Base-by-base conservation (phyloP, 768 basidiomycete genomes). In the Boletus patriciae region DNA sequence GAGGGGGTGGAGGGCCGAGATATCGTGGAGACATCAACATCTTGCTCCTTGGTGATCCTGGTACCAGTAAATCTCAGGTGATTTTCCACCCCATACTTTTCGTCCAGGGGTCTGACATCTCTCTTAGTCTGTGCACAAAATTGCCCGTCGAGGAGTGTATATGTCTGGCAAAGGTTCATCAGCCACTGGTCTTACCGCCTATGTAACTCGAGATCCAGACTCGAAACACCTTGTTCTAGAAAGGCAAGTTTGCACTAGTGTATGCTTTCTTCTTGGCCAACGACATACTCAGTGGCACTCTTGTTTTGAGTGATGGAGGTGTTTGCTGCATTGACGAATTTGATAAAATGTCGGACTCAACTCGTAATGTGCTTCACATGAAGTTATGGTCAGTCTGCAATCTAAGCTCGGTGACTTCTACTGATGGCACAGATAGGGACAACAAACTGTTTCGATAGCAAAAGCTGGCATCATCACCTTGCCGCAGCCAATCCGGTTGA, bases 261-360 rank as follows among this genome's bases (percentile, higher is more conserved):
- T 27, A 50, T 3, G 9, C 21, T 61, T 21, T 46, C n/a, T 46
- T 51, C 27, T 36, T 46, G 19, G 47, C 50, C 57, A 16, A 62
- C 31, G 21, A 8, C 55, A 27, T 50, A 4, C 50, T 13, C 62
- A 93, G 94, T 76, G 95, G 95, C 58, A 95, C 95, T 0, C 84
- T 98, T 12, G 95, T 97, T 2, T 74, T 98, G 57, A 92, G 90
- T 69, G 96, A 98, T 62, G 96, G 96, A 2, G 96, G 95, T 70
- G 94, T 98, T 6, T 98, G 94, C 70, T 98, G 96, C 69, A 98
- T 98, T 62, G 96, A 98, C 64, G 96, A 98, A 73, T 98, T 99
- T 64, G 97, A 99, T 76, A 99, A 99, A 74, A 99, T 99, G 97
- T 94, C 95, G 36, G 89, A 98, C 58, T 85, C 92, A 5, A 98